Evolutionary conservation across 1,284 basidiomycete genomes (phyloP).

Genomic region (Fomitopsis pinicola): DNA sequence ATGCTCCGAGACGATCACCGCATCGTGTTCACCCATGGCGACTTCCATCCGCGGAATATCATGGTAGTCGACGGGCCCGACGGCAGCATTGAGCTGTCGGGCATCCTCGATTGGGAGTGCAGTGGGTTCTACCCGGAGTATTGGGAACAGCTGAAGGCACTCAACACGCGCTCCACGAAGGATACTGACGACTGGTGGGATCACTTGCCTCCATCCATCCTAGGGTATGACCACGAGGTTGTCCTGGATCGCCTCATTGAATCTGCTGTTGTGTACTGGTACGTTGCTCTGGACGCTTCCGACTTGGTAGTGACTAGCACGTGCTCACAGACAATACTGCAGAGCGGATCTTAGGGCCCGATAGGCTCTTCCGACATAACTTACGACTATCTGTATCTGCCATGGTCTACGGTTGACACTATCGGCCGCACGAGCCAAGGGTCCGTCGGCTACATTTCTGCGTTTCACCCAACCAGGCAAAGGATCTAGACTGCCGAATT

Average conservation of each 20-base stretch:
- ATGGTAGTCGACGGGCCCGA: conserved; percentile 17
- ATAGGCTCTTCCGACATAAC: too few relatives aligned
- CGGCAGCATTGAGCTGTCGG: conserved; percentile 9
- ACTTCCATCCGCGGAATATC: conserved; percentile 26
- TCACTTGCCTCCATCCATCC: conserved; percentile 12
- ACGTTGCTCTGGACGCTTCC: not conserved
- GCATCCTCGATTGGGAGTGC: conserved; percentile 27
- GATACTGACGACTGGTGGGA: conserved; percentile 27
- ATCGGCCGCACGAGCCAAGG: too few relatives aligned
- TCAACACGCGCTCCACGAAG: conserved; percentile 15
- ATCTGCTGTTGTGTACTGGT: not conserved
- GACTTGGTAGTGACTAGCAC: too few relatives aligned
- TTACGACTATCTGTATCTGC: too few relatives aligned
- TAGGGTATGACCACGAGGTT: conserved; percentile 11
- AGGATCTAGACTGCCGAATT: too few relatives aligned
- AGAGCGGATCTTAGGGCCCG: too few relatives aligned
- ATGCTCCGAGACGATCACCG: conserved; percentile 19
- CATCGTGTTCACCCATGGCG: conserved; percentile 26
- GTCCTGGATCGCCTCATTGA: conserved; percentile 7
- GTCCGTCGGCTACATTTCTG: too few relatives aligned
- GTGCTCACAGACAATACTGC: too few relatives aligned
- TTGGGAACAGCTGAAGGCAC: conserved; percentile 26
- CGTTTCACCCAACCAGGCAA: too few relatives aligned
- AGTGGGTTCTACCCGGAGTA: conserved; percentile 28
- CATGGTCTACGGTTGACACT: too few relatives aligned